These are phyloP conservation scores for Dryadomyces quercus-mongolicae DNA, from an alignment of 2,329 filamentous ascomycete genomes.

Conservation along the genomic window DNA sequence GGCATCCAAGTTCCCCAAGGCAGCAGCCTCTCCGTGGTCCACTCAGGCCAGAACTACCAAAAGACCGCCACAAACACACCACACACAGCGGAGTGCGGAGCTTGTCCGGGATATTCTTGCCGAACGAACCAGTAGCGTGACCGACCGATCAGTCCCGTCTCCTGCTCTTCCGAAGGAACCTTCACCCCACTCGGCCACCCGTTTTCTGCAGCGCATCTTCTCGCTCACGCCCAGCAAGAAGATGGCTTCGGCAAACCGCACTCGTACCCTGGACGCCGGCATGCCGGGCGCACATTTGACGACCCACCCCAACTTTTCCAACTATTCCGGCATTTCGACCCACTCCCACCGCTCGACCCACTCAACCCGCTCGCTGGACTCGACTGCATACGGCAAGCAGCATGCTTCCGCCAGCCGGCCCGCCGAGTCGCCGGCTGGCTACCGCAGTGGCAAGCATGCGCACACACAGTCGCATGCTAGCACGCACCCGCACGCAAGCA, in stretches of 20 bases:
- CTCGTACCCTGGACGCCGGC: too few relatives aligned
- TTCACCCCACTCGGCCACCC: background rate
- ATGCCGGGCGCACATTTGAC: background rate
- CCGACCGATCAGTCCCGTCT: background rate
- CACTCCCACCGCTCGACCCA: background rate
- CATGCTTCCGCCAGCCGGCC: background rate
- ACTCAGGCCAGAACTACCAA: background rate
- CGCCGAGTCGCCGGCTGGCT: too few relatives aligned
- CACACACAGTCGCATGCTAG: too few relatives aligned
- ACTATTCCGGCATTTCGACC: background rate
- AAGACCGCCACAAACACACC: conserved; percentile 14
- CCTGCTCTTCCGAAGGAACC: background rate
- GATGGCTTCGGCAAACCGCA: too few relatives aligned
- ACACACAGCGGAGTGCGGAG: conserved; percentile 17
- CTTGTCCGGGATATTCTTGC: conserved; percentile 5
- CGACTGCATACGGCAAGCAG: background rate
- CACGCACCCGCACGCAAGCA: too few relatives aligned
- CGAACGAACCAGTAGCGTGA: conserved; percentile 2
- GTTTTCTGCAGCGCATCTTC: background rate
- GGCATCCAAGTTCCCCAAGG: background rate
- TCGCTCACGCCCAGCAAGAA: background rate
- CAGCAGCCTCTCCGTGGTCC: background rate
- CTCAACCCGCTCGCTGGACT: background rate
- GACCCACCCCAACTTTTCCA: background rate
- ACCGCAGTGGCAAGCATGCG: too few relatives aligned